Evolutionary conservation across 2,329 filamentous ascomycete genomes (phyloP).

Genomic region (Amphichorda felina): DNA sequence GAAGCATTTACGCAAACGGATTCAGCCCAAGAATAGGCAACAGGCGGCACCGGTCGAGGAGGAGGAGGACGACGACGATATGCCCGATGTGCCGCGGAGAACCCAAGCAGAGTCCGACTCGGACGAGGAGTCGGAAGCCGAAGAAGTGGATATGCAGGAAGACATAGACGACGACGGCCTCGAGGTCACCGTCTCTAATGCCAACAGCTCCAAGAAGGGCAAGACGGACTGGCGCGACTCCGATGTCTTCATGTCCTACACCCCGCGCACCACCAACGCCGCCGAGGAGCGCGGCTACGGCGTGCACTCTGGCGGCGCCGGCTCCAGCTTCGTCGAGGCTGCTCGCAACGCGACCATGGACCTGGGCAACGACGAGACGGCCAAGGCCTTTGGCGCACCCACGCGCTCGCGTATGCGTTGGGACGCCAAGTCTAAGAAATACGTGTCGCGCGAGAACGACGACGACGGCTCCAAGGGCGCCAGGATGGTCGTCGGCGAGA

Average conservation of each 20-base stretch:
- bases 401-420: conserved; percentile 72
- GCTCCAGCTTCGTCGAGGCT: conserved; percentile 71
- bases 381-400: conserved; percentile 67
- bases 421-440: conserved; percentile 96
- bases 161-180: conserved; percentile 47
- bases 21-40: conserved; percentile 40
- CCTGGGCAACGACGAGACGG: conserved; percentile 75
- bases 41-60: conserved; percentile 29
- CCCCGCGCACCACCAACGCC: conserved; percentile 65
- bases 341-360: conserved; percentile 89
- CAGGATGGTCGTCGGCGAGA: conserved; percentile 75
- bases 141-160: conserved; percentile 18
- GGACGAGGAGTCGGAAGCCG: conserved; percentile 21
- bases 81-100: conserved; percentile 18
- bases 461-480: conserved; percentile 72
- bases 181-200: conserved; percentile 59
- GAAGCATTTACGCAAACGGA: conserved; percentile 58
- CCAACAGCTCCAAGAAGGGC: conserved; percentile 37
- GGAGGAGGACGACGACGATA: conserved; percentile 15
- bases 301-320: conserved; percentile 70
- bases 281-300: conserved; percentile 90
- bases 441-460: conserved; percentile 84
- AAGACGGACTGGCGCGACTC: conserved; percentile 64
- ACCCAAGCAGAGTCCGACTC: conserved; percentile 15
- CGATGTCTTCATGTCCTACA: conserved; percentile 96